Evolutionary conservation across 2,329 filamentous ascomycete genomes (phyloP), one percentile per base, ranked within the genome.

Genomic region (Aureobasidium subglaciale): DNA sequence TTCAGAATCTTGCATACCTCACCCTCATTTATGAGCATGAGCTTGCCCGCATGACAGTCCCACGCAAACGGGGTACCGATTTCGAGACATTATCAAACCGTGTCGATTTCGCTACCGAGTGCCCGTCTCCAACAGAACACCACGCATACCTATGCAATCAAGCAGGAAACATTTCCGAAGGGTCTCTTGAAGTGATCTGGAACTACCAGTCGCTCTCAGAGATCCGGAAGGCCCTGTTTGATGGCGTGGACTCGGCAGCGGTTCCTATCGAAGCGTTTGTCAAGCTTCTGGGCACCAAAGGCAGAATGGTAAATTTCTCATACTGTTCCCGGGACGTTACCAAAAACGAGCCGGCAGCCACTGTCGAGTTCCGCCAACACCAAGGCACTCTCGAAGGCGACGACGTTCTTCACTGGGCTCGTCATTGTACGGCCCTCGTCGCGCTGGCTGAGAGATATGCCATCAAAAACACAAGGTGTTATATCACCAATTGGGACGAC

Each of bases 1-100:
- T 64, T 8, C 61, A 64, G 25, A 56, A 63, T 35, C 58, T 65
- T 6, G 61, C 61, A 3, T 61, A 61, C 41, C 54, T 64, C 5
- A 29, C 58, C 2, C 37, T 63, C 4, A 58, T 64, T 9, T 64
- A 62, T 55, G 61, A 64, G 43, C 45, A 59, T 25, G 40, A 59
- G 29, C 55, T 63, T 24, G 37, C 43, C n/a, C 60, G 61, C 54
- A 57, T 49, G 7, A 6, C 34, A 1, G n/a, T 35, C n/a, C 62
- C 63, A 5, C 57, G 54, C 27, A 50, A 42, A 3, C 58, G 59
- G 30, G 56, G 43, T 11, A 16, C 37, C 16, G 55, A 56, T 38
- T 46, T 46, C 13, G 58, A 59, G 38, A 43, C 57, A 15, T 54
- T 42, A 10, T 53, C 58, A 42, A 58, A 58, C 55, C 43, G 58